These are phyloP conservation scores for Fomitopsis pinicola DNA, from an alignment of 1,284 basidiomycete genomes.

Conservation along the genomic window DNA sequence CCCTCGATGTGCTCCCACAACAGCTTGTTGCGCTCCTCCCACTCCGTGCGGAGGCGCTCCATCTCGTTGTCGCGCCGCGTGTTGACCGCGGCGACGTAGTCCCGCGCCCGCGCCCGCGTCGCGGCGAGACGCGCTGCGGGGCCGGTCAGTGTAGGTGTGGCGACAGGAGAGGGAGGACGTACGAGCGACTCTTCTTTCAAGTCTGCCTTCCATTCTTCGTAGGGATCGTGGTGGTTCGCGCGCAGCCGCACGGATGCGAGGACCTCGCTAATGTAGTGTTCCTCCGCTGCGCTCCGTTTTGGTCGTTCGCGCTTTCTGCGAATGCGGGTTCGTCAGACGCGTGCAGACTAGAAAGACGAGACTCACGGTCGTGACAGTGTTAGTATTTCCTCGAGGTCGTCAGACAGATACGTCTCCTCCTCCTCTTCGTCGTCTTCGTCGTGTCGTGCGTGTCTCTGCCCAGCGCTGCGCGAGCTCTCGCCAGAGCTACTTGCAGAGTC, in stretches of 20 bases:
- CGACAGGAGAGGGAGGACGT: constrained; percentile 26
- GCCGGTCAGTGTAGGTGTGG: not conserved
- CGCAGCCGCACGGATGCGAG: constrained; percentile 65
- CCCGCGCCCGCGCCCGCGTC: not conserved
- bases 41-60: constrained; percentile 37
- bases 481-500: constrained; percentile 31
- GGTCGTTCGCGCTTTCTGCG: constrained; percentile 16
- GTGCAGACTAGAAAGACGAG: not conserved
- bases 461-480: constrained; percentile 2
- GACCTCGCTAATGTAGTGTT: constrained; percentile 57
- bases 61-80: constrained; percentile 45
- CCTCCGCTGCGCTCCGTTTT: constrained; percentile 37
- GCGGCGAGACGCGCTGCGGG: constrained; percentile 37
- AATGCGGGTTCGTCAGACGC: not conserved
- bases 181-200: constrained; percentile 69
- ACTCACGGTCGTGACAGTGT: constrained; percentile 32
- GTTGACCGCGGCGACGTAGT: constrained; percentile 37
- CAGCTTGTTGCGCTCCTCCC: constrained; percentile 47
- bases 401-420: not conserved
- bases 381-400: constrained; percentile 35
- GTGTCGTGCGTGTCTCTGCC: too few species aligned
- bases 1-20: constrained; percentile 59
- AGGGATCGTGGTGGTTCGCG: constrained; percentile 64
- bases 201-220: constrained; percentile 74
- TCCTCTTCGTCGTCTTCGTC: not conserved